Evolutionary conservation across 2,329 filamentous ascomycete genomes (phyloP), one percentile per base, ranked within the genome.

Genomic region (Fusarium brachygibbosum): DNA sequence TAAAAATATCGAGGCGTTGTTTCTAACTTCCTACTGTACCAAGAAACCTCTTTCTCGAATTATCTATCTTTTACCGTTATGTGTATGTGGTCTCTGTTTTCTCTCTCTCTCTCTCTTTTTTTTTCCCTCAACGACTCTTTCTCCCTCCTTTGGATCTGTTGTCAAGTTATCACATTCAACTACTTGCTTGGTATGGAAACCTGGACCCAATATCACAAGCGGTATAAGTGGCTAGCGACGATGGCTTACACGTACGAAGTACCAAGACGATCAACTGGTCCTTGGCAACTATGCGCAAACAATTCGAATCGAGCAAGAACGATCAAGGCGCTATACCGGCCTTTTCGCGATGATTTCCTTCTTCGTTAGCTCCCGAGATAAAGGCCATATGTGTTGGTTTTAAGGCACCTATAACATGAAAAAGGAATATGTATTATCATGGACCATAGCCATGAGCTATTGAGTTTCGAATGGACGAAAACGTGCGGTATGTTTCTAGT

Each of bases 221-320:
- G 44, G 46, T 51, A 58, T 54, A 45, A 32, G 51, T 61, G 34
- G 29, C 44, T 51, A 42, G 57, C n/a, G 32, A 46, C 42, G 6
- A 52, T 25, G 31, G 45, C 45, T 58, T 59, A 52, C 31, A 65
- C 53, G 10, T 14, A 51, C 34, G 8, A 38, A 50, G 25, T 28
- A 28, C 45, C 45, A 44, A 56, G 42, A 42, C 16, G 19, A 66
- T 56, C 48, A 55, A 29, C 21, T 44, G 41, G 31, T 52, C 49
- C 44, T 71, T 32, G 42, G 32, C 54, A 62, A 58, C 29, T n/a
- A 44, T 23, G 23, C 42, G 21, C 42, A 62, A 51, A 25, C 50
- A 48, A 55, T 53, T 60, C 34, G 19, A 37, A 58, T 40, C 23
- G 25, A 35, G 17, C 42, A 49, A 50, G 23, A 38, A 19, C 34